These are phyloP conservation scores for Trametes elegans DNA, from an alignment of 768 basidiomycete species.

Conservation along the genomic window DNA sequence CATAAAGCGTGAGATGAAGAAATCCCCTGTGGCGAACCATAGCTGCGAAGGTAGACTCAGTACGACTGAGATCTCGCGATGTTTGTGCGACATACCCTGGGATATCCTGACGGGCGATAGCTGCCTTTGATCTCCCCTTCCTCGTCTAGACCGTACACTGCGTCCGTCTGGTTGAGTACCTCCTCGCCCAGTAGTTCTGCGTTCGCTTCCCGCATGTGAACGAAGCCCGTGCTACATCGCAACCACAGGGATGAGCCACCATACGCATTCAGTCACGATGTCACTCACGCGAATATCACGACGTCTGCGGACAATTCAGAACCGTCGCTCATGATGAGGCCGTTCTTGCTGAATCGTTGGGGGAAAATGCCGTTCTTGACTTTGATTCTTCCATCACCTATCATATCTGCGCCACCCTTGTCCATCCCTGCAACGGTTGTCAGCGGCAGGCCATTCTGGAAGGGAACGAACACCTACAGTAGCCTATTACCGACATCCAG, in stretches of 20 bases:
- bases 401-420: conserved; percentile 41
- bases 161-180: conserved; percentile 31
- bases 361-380: conserved; percentile 40
- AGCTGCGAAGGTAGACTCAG: conserved; percentile 27
- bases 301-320: conserved; percentile 26
- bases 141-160: conserved; percentile 40
- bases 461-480: not conserved
- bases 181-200: conserved; percentile 36
- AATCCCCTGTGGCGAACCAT: conserved; percentile 42
- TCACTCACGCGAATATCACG: conserved; percentile 29
- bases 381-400: conserved; percentile 50
- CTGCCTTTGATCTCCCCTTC: conserved; percentile 40
- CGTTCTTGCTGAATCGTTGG: conserved; percentile 27
- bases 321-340: conserved; percentile 24
- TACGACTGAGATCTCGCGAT: too few species aligned
- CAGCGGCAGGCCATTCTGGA: not conserved
- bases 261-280: not conserved
- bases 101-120: conserved; percentile 42
- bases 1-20: conserved; percentile 30
- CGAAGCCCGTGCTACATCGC: conserved; percentile 32
- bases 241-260: not conserved
- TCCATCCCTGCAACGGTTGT: conserved; percentile 19
- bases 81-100: conserved; percentile 32
- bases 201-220: conserved; percentile 31
- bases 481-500: not conserved